Evolutionary conservation across 257 asterid species (phyloP), one percentile per base, ranked within the genome.

Genomic region (Primulina tabacum): DNA sequence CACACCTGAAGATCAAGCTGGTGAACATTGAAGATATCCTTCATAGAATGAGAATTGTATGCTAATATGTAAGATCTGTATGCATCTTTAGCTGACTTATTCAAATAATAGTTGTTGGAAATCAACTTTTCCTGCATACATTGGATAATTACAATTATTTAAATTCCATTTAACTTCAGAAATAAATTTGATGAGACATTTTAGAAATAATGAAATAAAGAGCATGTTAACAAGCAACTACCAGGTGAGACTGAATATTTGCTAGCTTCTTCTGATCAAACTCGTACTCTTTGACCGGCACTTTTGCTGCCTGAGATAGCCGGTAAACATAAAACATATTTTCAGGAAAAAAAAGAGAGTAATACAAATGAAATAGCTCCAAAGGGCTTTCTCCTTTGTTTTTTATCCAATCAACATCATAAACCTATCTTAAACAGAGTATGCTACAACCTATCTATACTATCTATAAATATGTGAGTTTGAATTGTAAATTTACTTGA

Each of bases 61-160:
- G 99, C 91, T 64, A 86, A 84, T 58, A 94, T 82, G 75, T 90
- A 94, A 66, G 96, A 75, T 79, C 92, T 84, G 82, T 94, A 94
- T 4, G 97, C 99, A 58, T 91, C 99, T 84, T 89, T 94, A 34
- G 99, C 99, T 0, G 95, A 89, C 83, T 94, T 86, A 71, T 87
- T 87, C 80, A 94, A 64, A 69, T 89, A 77, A 78, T 83, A 87
- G 80, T 94, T 94, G 69, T 78, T 83, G 24, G 89, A 69, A 16
- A 94, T 86, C 85, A 90, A 70, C 78, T 79, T 85, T 72, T 79
- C 96, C 99, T 93, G 91, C 71, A 82, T 35, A 67, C 64, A 61
- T 21, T 55, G 60, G 64, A 73, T 24, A 30, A 3, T 11, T 28
- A 28, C 2, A 1, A 65, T 43, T 61, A 43, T 60, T 43, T 35